Conservation (phyloP, 2,329 filamentous ascomycete species). For the Colletotrichum agaves region DNA sequence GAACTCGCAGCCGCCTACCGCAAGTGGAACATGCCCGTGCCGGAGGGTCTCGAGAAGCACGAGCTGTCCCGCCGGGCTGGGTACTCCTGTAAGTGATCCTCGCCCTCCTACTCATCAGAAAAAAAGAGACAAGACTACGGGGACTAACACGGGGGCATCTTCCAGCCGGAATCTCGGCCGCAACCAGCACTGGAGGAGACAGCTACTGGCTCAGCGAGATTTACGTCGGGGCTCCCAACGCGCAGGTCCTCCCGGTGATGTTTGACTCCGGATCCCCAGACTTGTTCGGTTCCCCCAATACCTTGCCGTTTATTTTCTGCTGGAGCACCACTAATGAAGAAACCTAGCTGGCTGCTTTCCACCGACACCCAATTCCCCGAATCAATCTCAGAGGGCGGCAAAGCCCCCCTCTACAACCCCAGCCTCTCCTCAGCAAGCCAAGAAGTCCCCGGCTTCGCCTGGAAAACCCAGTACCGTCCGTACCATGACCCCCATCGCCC, state of each 20-base stretch:
- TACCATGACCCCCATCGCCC: conserved; percentile 40
- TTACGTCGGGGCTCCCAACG: conserved; percentile 13
- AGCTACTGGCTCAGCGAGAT: conserved; percentile 30
- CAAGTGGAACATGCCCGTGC: conserved; percentile 30
- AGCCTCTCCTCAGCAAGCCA: conserved; percentile 56
- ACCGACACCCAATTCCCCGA: conserved; percentile 43
- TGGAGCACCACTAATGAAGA: too few relatives aligned
- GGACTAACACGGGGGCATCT: not conserved
- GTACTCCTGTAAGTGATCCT: conserved; percentile 12
- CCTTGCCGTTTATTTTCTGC: not conserved
- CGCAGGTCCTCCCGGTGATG: conserved; percentile 28
- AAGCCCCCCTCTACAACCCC: conserved; percentile 57
- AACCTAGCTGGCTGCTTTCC: conserved; percentile 41
- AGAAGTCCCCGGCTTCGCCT: conserved; percentile 55
- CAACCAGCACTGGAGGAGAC: conserved; percentile 5
- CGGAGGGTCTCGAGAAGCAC: conserved; percentile 22
- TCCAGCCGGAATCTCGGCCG: conserved; percentile 11
- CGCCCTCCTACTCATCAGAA: not conserved
- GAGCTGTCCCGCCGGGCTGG: conserved; percentile 18
- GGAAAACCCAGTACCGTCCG: conserved; percentile 61
- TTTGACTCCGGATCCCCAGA: conserved; percentile 30
- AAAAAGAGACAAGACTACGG: too few relatives aligned
- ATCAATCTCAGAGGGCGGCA: conserved; percentile 46
- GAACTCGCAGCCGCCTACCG: conserved; percentile 29
- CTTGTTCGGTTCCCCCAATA: conserved; percentile 1